Base-by-base conservation (phyloP, 805 yeast species). In the Yarrowia sp. region DNA sequence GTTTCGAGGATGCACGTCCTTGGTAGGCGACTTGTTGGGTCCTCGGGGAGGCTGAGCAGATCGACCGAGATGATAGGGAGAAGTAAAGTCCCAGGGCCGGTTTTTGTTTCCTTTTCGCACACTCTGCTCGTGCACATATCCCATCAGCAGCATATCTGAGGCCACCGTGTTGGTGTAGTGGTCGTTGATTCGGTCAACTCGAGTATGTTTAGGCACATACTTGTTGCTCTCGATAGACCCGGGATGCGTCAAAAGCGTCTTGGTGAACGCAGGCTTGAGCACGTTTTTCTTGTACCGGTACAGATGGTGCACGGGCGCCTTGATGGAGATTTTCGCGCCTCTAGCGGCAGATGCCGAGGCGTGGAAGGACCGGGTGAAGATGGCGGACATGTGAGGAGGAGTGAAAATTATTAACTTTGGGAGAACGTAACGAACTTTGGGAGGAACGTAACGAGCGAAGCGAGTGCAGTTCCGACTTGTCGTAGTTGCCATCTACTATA, bases 21-120 rank as follows among this genome's bases (percentile, higher is more conserved):
- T 90, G 4, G 92, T 84, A 9, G 65, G 65, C 64, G 92, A 87
- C 58, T 86, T 86, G 28, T 83, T 81, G 42, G 86, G 83, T 1
- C 98, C 97, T 66, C 78, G 79, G 41, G 98, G 97, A 69, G 86
- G 86, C 71, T 84, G 83, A 65, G 83, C 76, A 18, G 90, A 86
- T 82, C 97, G 89, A 77, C 90, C 90, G 64, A 92, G 74, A 73
- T 92, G 95, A 77, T 89, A 95, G 53, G 97, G 97, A 35, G 96
- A 87, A 22, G 88, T 78, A 64, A 89, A 89, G 69, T 89, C 92
- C 96, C 99, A 92, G 66, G 83, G 80, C 78, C 97, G 84, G 70
- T 82, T 82, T 77, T 89, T 90, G 66, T 83, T 80, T 65, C 98
- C 98, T 60, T 74, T 77, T 22, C 81, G 74, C 11, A 74, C 78